Conservation (phyloP, 371 early-diverging fungal species). For the Rhizopus sp. region DNA sequence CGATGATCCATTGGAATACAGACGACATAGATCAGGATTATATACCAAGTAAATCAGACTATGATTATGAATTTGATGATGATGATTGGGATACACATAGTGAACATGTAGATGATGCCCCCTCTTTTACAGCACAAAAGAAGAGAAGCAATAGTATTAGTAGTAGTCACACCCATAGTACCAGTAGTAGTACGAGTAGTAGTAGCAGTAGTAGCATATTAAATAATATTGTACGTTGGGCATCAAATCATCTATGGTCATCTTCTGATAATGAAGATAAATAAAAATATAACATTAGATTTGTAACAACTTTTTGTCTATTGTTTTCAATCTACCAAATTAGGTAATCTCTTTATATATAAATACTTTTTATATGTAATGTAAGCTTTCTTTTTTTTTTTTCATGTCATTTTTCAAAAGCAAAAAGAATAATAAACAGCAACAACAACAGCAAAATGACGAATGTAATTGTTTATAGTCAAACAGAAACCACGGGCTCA, state of each 20-base stretch:
- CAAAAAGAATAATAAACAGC: constrained; percentile 15
- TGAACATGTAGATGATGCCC: constrained; percentile 21
- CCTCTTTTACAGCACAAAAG: constrained; percentile 5
- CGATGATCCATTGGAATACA: constrained; percentile 6
- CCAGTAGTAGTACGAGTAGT: not conserved
- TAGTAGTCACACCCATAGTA: not conserved
- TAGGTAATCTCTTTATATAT: constrained; percentile 1
- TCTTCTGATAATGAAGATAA: not conserved
- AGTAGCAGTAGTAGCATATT: constrained; percentile 15
- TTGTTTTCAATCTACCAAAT: constrained; percentile 12
- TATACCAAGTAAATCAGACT: constrained; percentile 20
- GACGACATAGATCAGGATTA: constrained; percentile 11
- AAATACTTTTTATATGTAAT: not conserved
- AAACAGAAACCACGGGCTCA: too few species aligned
- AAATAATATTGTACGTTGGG: constrained; percentile 31
- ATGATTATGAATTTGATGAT: constrained; percentile 32
- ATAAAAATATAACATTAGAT: not conserved
- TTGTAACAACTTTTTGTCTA: not conserved
- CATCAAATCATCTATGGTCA: constrained; percentile 33
- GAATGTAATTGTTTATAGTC: not conserved
- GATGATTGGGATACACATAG: constrained; percentile 39
- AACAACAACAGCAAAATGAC: not conserved
- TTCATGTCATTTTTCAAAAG: constrained; percentile 22
- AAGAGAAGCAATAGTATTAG: constrained; percentile 5
- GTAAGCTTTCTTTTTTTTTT: not conserved